These are phyloP conservation scores for Carallia pectinifolia DNA, from an alignment of 345 rosid genomes.

Conservation along the genomic window DNA sequence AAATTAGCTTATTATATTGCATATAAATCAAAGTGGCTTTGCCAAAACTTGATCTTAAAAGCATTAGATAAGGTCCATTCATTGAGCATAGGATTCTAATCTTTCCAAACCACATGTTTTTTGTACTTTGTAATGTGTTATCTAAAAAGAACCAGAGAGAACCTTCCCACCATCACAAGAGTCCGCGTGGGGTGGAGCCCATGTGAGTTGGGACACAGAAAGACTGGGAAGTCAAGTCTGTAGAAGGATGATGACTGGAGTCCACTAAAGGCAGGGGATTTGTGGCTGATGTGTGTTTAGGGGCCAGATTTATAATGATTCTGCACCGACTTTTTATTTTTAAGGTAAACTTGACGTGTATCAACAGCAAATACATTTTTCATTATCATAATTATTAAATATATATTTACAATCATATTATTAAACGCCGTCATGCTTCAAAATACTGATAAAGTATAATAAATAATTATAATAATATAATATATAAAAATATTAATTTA, in stretches of 20 bases:
- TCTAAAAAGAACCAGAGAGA: slow-evolving; percentile 21
- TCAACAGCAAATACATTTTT: too few species aligned
- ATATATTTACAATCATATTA: too few species aligned
- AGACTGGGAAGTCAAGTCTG: not conserved
- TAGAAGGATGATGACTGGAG: slow-evolving; percentile 4
- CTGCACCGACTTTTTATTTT: too few species aligned
- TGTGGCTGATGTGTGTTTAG: not conserved
- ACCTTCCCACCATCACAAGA: slow-evolving; percentile 32
- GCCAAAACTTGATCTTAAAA: slow-evolving; percentile 21
- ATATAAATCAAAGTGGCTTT: slow-evolving; percentile 5
- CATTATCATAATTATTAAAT: too few species aligned
- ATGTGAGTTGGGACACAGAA: slow-evolving; percentile 18
- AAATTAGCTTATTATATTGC: not conserved
- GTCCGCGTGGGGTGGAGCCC: slow-evolving; percentile 25
- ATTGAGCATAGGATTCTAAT: slow-evolving; percentile 52
- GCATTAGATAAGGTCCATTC: slow-evolving; percentile 33
- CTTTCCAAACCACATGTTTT: slow-evolving; percentile 31
- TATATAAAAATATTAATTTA: slow-evolving; percentile 1
- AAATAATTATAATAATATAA: slow-evolving; percentile 12
- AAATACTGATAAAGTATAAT: not conserved
- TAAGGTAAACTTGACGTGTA: too few species aligned
- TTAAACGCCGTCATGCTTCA: too few species aligned
- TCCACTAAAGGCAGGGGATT: not conserved
- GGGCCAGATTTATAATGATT: not conserved
- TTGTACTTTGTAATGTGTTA: slow-evolving; percentile 21